phyloP scores from a whole-genome alignment of 495 filamentous ascomycete genomes.

The Penicillium soppii region DNA sequence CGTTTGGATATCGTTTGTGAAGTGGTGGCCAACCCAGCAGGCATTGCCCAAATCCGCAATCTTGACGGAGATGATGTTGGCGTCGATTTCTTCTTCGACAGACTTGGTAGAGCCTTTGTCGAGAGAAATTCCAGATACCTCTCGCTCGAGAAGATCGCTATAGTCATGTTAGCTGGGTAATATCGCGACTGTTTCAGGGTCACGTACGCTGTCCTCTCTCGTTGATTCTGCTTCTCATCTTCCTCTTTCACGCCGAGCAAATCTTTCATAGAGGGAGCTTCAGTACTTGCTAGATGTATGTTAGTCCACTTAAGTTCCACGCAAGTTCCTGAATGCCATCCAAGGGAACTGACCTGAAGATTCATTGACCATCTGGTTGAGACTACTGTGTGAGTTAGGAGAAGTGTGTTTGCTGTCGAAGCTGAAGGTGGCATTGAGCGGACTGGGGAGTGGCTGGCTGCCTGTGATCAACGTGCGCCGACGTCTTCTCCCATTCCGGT shows the following conservation, averaged over 20 bases:
- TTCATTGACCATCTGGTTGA: conserved; percentile 81
- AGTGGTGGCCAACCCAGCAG: conserved; percentile 98
- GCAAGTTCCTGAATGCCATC: not conserved
- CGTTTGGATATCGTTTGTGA: conserved; percentile 99
- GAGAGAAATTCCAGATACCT: conserved; percentile 92
- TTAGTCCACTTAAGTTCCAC: not conserved
- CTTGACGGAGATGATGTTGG: conserved; percentile 92
- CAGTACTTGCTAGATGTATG: conserved; percentile 12
- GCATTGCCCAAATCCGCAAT: conserved; percentile 98
- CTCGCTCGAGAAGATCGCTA: conserved; percentile 85
- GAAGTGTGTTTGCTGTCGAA: conserved; percentile 69
- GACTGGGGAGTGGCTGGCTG: conserved; percentile 93
- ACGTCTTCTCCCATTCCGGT: conserved; percentile 88
- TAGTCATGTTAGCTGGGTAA: conserved; percentile 1
- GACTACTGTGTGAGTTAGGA: conserved; percentile 72
- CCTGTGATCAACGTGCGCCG: conserved; percentile 94
- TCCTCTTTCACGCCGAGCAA: conserved; percentile 59
- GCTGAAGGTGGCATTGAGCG: conserved; percentile 87
- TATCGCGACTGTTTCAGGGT: not conserved
- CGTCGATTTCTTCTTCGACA: conserved; percentile 48
- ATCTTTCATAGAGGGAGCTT: conserved; percentile 59
- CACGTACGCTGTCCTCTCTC: conserved; percentile 93
- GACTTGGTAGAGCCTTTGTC: conserved; percentile 61
- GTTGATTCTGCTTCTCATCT: conserved; percentile 74
- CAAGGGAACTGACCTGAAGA: conserved; percentile 53